Evolutionary conservation across 768 basidiomycete species (phyloP), one percentile per base, ranked within the genome.

Genomic region (Leccinum variicolor): DNA sequence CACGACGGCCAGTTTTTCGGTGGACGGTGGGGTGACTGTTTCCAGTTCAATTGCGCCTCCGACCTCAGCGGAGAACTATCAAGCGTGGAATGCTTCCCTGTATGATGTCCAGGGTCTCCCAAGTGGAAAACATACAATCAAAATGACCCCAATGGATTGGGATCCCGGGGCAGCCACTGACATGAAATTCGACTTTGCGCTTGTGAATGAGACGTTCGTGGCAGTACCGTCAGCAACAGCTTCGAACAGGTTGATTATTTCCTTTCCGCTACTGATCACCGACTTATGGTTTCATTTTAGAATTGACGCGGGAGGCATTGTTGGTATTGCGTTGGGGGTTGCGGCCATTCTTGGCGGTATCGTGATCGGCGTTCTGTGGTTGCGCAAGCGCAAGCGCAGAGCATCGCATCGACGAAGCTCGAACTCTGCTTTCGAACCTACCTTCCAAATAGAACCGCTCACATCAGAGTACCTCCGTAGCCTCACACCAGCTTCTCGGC

Each of bases 161-260:
- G 28, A 52, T 3, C 31, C 28, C 28, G 59, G 54, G 6, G 6
- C 6, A 3, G 6, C 25, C 25, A 64, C 63, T 15, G 61, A 59
- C 29, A 65, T 69, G 68, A 63, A 68, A 31, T 70, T 70, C 9
- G 67, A 69, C 31, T 70, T 68, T 46, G 69, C 68, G 48, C 26
- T 52, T 17, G 29, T 69, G 28, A 69, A 69, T 34, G 68, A 69
- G 50, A 56, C 66, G 23, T 53, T 66, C 4, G 60, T 66, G 34
- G 55, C 53, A n/a, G 25, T 4, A 28, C 34, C 34, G 3, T 34
- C 34, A 15, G 15, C 34, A 3, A 34, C 29, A 29, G 6, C 21
- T 17, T 58, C 62, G 10, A 50, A 55, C 0, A 51, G 55, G 67
- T 69, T 21, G n/a, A 54, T 21, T 21, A 15, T 33, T 54, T 60